Conservation (phyloP, 352 stramenopile species). For the Peronospora tabacina region DNA sequence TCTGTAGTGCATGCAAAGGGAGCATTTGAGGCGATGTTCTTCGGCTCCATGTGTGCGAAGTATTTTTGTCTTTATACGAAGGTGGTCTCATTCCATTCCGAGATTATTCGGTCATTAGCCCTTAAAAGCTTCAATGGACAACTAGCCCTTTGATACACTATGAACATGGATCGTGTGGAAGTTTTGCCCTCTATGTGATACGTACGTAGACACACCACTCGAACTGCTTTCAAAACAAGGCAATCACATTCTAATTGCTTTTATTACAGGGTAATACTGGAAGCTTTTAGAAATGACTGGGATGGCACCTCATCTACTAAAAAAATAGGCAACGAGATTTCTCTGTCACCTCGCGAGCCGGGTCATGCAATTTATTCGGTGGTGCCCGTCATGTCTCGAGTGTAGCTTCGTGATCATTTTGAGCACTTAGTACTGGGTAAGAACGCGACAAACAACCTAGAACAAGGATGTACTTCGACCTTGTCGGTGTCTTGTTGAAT, state of each 20-base stretch:
- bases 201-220: constrained; percentile 18
- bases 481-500: constrained; percentile 51
- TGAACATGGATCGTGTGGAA: constrained; percentile 27
- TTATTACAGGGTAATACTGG: constrained; percentile 45
- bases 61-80: constrained; percentile 49
- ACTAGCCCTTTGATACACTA: constrained; percentile 26
- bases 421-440: constrained; percentile 28
- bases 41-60: constrained; percentile 52
- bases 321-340: not conserved
- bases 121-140: constrained; percentile 10
- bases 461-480: constrained; percentile 49
- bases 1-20: constrained; percentile 33
- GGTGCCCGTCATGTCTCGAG: constrained; percentile 34
- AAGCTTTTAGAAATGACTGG: constrained; percentile 33
- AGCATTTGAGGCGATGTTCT: constrained; percentile 54
- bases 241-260: constrained; percentile 2
- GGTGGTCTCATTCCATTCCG: constrained; percentile 52
- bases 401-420: constrained; percentile 37
- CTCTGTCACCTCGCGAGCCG: not conserved
- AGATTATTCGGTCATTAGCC: constrained; percentile 27
- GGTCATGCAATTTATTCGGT: constrained; percentile 1
- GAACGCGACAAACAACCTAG: constrained; percentile 4
- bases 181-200: constrained; percentile 30
- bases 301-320: constrained; percentile 22
- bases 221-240: too few species aligned